Conservation (phyloP, 805 yeast genomes). For the Candida odintsovae region DNA sequence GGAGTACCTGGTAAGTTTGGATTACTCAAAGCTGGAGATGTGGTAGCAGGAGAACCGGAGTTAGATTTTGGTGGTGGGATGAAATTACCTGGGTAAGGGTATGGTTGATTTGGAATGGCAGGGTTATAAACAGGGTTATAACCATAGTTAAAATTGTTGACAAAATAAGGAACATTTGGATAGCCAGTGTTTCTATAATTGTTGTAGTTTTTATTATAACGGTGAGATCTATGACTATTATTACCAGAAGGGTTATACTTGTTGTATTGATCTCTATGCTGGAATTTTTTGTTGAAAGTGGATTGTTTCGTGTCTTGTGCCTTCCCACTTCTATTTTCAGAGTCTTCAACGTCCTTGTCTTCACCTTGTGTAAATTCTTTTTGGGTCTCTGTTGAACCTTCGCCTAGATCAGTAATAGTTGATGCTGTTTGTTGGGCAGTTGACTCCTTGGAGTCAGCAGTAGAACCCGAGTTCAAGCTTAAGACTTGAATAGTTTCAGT, state of each 20-base stretch:
- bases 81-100: conserved; percentile 1
- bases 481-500: not conserved
- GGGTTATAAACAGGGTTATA: conserved; percentile 6
- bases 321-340: not conserved
- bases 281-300: conserved; percentile 4
- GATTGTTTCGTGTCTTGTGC: conserved; percentile 1
- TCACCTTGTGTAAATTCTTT: not conserved
- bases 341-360: not conserved
- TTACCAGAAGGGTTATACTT: conserved; percentile 2
- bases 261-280: conserved; percentile 16
- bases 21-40: conserved; percentile 1
- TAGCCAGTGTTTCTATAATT: conserved; percentile 16
- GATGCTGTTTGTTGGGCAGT: not conserved
- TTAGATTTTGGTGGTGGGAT: conserved; percentile 13
- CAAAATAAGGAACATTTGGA: conserved; percentile 7
- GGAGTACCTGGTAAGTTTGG: not conserved
- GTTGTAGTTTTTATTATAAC: conserved; percentile 6
- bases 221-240: conserved; percentile 8
- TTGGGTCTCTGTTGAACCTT: not conserved
- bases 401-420: not conserved
- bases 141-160: conserved; percentile 13
- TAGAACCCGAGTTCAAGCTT: not conserved
- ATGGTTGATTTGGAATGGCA: conserved; percentile 2
- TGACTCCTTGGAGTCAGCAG: not conserved
- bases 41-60: conserved; percentile 16